Base-by-base conservation (phyloP, 148 eudicot species). In the Fagopyrum homotropicum region DNA sequence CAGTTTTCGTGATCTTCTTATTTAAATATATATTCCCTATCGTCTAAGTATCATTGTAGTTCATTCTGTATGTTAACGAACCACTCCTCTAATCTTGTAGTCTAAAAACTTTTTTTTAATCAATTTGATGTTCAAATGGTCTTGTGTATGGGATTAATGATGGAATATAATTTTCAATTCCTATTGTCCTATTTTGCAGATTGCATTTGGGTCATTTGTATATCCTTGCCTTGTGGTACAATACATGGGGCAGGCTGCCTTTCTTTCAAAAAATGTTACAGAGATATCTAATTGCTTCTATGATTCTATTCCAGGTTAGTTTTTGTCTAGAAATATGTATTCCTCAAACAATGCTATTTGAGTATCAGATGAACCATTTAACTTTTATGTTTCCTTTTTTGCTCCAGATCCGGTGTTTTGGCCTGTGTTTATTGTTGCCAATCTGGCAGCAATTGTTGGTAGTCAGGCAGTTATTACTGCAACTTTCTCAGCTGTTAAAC, bases 221-320 rank as follows among this genome's bases (percentile, higher is more conserved):
- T 95, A 95, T 80, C 98, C 97, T 72, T 92, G 96, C 76, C 88
- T 95, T 77, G 92, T 95, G 68, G 83, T 95, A 68, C 97, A 92
- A 82, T 95, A 95, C 83, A 89, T 95, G 99, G 99, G 99, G 73
- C 99, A 92, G 87, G 97, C 97, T 83, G 99, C 99, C 72, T 95
- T 50, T 83, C 76, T 90, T 73, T 86, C 97, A 51, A 84, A 80
- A 81, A 88, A 95, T 76, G 52, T 82, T 22, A 0, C 77, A 45
- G 73, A 82, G 47, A 89, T 95, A 46, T 81, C 86, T 43, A 45
- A 80, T 77, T 85, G 91, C 81, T 95, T 95, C 84, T 95, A 89
- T 77, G 82, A 82, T 72, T 92, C 98, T 3, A 83, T 95, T 72
- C 98, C 98, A 50, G 91, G 99, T 95, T 59, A 78, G 93, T 80